phyloP scores from a whole-genome alignment of 306 rosid genomes.

The Vigna unguiculata region DNA sequence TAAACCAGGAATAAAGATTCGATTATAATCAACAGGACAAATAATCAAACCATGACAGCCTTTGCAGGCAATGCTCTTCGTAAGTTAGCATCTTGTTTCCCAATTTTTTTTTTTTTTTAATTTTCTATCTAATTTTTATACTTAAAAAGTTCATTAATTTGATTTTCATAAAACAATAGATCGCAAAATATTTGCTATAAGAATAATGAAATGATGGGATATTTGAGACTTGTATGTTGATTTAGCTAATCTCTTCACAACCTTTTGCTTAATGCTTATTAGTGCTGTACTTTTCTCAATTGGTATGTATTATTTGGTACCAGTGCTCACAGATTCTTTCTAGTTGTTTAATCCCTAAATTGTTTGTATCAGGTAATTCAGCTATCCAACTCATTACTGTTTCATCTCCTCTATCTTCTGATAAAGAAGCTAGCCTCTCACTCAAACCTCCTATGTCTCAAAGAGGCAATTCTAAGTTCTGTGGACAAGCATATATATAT shows the following conservation, averaged over 20 bases:
- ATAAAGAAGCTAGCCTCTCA: slow-evolving; percentile 43
- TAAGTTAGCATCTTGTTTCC: slow-evolving; percentile 11
- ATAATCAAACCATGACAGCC: slow-evolving; percentile 16
- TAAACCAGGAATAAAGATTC: slow-evolving; percentile 44
- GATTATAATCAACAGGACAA: slow-evolving; percentile 22
- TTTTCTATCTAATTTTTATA: slow-evolving; percentile 13
- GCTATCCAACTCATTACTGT: slow-evolving; percentile 42
- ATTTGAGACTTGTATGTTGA: background rate
- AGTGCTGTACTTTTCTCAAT: background rate
- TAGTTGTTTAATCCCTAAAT: background rate
- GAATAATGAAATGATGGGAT: slow-evolving; percentile 27
- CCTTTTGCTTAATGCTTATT: slow-evolving; percentile 14
- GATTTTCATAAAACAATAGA: slow-evolving; percentile 2
- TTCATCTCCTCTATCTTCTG: slow-evolving; percentile 48
- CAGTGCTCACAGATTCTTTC: background rate
- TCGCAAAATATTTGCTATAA: background rate
- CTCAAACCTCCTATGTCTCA: slow-evolving; percentile 42
- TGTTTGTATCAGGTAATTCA: slow-evolving; percentile 53
- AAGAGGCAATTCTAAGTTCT: slow-evolving; percentile 42
- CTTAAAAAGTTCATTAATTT: background rate
- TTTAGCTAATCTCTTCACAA: background rate
- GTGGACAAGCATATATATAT: slow-evolving; percentile 58
- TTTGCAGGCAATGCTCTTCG: slow-evolving; percentile 43
- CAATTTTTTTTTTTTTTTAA: too few species aligned
- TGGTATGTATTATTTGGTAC: background rate